Evolutionary conservation across 805 yeast species (phyloP), one percentile per base, ranked within the genome.

Genomic region (Isabelozyma gotoi): DNA sequence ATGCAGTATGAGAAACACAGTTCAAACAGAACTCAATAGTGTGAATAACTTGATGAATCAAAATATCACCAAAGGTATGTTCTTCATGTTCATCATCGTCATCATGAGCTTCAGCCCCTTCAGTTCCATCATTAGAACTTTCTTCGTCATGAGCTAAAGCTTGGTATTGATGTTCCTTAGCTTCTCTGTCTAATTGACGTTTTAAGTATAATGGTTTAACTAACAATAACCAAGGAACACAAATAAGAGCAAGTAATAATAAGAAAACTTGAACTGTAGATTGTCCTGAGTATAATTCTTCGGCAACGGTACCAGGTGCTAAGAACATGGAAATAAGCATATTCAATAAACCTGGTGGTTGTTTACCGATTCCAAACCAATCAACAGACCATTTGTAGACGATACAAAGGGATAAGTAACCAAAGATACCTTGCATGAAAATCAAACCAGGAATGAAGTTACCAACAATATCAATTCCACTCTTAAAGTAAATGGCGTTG

Each of bases 1-100:
- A 85, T 2, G 91, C 91, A 0, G 91, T 85, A 55, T 85, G 91
- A 3, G 88, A 81, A 27, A 85, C 89, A 70, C 89, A 82, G 60
- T 85, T 85, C 54, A 85, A 73, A 58, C 91, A 85, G 61, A 85
- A 85, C 59, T 85, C 91, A 61, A 85, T 85, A 3, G 91, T 85
- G 59, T 85, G 89, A 51, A 85, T 85, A 24, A 85, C 90, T 62
- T 85, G 91, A 57, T 85, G 88, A 48, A 85, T 84, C 71, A 85
- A 80, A 16, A 85, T 71, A 56, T 85, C 91, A 41, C 88, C 85
- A 59, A 84, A 59, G 42, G 67, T 63, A 51, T 67, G 68, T 5
- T 41, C 60, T 7, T 59, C 70, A 40, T 63, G 67, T 16, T 53
- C 63, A 7, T 59, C 68, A 2, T 63, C 67, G 14, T 53, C 63